Conservation (phyloP, 2,329 filamentous ascomycete genomes). For the Epichloe glyceriae region DNA sequence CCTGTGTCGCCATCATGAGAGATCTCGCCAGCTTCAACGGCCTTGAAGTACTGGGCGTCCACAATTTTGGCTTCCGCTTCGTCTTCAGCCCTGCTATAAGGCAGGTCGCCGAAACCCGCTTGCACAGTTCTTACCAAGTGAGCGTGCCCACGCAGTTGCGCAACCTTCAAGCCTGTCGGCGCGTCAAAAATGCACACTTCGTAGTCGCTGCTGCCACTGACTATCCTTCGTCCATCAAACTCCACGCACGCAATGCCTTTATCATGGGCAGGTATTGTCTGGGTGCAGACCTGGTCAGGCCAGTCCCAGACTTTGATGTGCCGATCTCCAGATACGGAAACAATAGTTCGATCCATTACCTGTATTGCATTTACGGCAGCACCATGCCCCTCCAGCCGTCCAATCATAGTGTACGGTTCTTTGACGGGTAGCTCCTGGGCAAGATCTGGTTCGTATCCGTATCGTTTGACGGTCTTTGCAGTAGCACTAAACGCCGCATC, state of each 20-base stretch:
- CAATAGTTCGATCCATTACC: slow-evolving; percentile 71
- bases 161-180: slow-evolving; percentile 74
- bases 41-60: slow-evolving; percentile 59
- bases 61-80: slow-evolving; percentile 57
- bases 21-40: slow-evolving; percentile 37
- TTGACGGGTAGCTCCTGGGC: slow-evolving; percentile 35
- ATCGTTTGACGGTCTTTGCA: slow-evolving; percentile 36
- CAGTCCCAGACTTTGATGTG: slow-evolving; percentile 94
- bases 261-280: slow-evolving; percentile 72
- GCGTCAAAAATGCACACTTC: slow-evolving; percentile 93
- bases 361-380: slow-evolving; percentile 96
- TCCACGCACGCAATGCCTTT: slow-evolving; percentile 98
- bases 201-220: slow-evolving; percentile 92
- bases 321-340: slow-evolving; percentile 89
- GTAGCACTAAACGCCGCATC: slow-evolving; percentile 36
- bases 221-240: slow-evolving; percentile 84
- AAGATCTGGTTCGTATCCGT: slow-evolving; percentile 38
- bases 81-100: slow-evolving; percentile 66
- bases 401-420: slow-evolving; percentile 63
- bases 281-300: slow-evolving; percentile 59
- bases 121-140: slow-evolving; percentile 89
- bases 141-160: slow-evolving; percentile 67
- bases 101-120: slow-evolving; percentile 81
- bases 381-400: slow-evolving; percentile 67
- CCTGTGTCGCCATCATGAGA: slow-evolving; percentile 20